These are phyloP conservation scores for Tremella mesenterica DNA, from an alignment of 768 basidiomycete species.

Conservation along the genomic window DNA sequence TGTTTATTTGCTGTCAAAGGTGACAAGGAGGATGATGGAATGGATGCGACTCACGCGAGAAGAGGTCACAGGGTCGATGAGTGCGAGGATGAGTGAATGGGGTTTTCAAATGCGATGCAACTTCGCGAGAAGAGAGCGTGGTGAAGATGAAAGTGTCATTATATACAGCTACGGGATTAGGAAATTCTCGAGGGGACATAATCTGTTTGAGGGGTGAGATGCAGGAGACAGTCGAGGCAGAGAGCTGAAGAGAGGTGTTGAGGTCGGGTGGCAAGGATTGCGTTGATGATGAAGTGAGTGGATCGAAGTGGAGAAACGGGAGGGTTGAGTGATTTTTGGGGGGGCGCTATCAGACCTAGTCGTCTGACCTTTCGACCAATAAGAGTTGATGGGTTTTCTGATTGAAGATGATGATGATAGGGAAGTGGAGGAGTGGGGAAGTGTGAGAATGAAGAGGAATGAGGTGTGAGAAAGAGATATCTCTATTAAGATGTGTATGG, in stretches of 20 bases:
- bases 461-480: background rate
- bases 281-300: background rate
- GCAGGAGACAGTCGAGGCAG: background rate
- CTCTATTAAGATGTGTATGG: no score
- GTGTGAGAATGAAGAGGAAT: background rate
- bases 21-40: background rate
- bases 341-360: no score
- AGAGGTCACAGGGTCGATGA: conserved; percentile 11
- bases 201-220: background rate
- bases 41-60: conserved; percentile 22
- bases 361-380: no score
- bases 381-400: no score
- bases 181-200: conserved; percentile 15
- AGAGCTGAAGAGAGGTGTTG: background rate
- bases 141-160: conserved; percentile 32
- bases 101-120: conserved; percentile 6
- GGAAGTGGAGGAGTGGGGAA: background rate
- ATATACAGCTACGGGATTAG: conserved; percentile 28
- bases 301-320: background rate
- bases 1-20: conserved; percentile 30
- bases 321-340: no score
- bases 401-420: background rate
- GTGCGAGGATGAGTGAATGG: conserved; percentile 27
- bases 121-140: conserved; percentile 19
- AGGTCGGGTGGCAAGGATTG: background rate